Evolutionary conservation across 352 stramenopile genomes (phyloP).

Genomic region (Globisporangium camurandrum): DNA sequence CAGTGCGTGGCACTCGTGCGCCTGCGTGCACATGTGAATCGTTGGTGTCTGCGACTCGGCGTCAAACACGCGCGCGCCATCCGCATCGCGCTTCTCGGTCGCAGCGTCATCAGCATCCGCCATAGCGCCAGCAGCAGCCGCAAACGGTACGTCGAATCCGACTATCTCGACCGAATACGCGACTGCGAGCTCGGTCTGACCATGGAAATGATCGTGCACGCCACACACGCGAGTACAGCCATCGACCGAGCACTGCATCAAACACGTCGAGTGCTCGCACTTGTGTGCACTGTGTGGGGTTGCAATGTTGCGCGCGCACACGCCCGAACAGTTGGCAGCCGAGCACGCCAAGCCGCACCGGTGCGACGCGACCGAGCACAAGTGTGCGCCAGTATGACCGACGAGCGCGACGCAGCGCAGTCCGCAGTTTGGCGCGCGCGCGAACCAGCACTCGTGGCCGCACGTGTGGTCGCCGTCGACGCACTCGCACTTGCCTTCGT

Average conservation of each 20-base stretch:
- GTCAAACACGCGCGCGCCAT: slow-evolving; percentile 24
- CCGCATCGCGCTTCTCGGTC: slow-evolving; percentile 17
- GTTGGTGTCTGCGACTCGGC: slow-evolving; percentile 24
- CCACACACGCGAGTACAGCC: slow-evolving; percentile 46
- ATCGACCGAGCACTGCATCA: slow-evolving; percentile 50
- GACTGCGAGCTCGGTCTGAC: slow-evolving; percentile 30
- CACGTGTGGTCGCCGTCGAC: slow-evolving; percentile 59
- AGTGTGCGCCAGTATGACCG: slow-evolving; percentile 35
- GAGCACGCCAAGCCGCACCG: slow-evolving; percentile 48
- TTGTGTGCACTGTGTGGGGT: slow-evolving; percentile 46
- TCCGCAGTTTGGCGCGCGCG: slow-evolving; percentile 40
- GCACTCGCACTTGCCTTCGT: slow-evolving; percentile 65
- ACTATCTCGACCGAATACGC: slow-evolving; percentile 49
- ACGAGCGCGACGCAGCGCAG: slow-evolving; percentile 34
- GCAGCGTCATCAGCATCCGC: background rate
- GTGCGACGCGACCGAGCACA: slow-evolving; percentile 47
- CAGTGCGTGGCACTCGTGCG: slow-evolving; percentile 43
- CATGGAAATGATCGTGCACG: slow-evolving; percentile 60
- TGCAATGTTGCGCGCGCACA: slow-evolving; percentile 49
- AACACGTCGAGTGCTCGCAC: slow-evolving; percentile 50
- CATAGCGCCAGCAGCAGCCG: background rate
- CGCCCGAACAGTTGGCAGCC: slow-evolving; percentile 26
- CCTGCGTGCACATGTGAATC: slow-evolving; percentile 54
- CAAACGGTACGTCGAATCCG: too few relatives aligned
- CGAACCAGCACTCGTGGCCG: slow-evolving; percentile 28